A percentile compares a stretch with the other conserved stretches of the same genome.
Conservation (phyloP, 106 monocot species). For the Cymbidium sinense region DNA sequence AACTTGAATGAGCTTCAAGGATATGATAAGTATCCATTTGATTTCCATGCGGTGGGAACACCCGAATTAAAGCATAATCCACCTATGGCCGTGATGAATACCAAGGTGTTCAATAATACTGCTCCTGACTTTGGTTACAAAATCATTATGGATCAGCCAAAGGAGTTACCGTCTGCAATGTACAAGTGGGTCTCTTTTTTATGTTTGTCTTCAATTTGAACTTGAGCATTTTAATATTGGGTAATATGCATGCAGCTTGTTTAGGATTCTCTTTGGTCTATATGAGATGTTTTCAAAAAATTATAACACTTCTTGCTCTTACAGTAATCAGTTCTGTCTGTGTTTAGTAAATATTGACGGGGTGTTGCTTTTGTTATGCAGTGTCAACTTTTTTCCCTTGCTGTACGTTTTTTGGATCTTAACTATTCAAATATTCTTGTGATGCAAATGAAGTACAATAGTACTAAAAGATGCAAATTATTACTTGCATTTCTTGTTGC, state of each 20-base stretch:
- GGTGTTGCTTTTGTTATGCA: not conserved
- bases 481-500: too few relatives aligned
- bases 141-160: slow-evolving; percentile 20
- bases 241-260: not conserved
- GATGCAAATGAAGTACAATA: not conserved
- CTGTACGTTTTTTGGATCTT: not conserved
- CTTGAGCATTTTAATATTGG: not conserved
- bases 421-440: not conserved
- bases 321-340: not conserved
- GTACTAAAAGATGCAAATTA: too few relatives aligned
- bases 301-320: not conserved
- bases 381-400: not conserved
- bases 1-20: slow-evolving; percentile 26
- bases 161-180: slow-evolving; percentile 15
- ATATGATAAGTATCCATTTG: slow-evolving; percentile 29
- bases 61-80: slow-evolving; percentile 19
- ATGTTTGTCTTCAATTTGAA: not conserved
- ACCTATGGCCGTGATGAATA: slow-evolving; percentile 27
- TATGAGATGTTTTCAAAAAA: not conserved
- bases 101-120: slow-evolving; percentile 22
- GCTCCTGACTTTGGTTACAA: slow-evolving; percentile 21
- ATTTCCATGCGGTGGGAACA: slow-evolving; percentile 28
- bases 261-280: not conserved
- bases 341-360: not conserved
- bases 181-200: slow-evolving; percentile 11